Percentiles rank a stretch among this genome's conserved stretches.
Conservation (phyloP, 2,329 filamentous ascomycete species). For the Thermothelomyces thermophilus region DNA sequence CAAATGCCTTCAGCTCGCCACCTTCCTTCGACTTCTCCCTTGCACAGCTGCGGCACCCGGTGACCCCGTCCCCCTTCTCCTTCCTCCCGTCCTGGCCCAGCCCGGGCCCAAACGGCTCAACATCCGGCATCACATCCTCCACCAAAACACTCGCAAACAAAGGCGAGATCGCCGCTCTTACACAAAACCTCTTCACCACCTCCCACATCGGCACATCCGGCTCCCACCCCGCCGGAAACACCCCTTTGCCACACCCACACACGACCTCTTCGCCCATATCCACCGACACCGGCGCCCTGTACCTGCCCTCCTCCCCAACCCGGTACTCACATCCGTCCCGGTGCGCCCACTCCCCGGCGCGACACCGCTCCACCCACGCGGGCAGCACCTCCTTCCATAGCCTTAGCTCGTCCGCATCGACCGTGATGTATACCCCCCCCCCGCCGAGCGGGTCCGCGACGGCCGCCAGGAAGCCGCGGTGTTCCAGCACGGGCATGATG, state of each 20-base stretch:
- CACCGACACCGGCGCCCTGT: neutral
- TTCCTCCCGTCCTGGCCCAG: neutral
- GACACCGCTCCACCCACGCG: neutral
- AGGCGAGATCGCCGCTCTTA: slow-evolving; percentile 5
- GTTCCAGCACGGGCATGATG: neutral
- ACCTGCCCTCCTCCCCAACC: neutral
- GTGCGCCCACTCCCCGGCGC: neutral
- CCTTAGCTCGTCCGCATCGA: neutral
- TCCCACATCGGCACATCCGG: slow-evolving; percentile 6
- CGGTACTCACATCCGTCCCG: neutral
- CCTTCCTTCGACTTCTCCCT: slow-evolving; percentile 16
- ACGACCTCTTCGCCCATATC: neutral
- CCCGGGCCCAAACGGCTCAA: neutral
- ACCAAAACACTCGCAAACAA: slow-evolving; percentile 7
- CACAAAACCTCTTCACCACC: neutral
- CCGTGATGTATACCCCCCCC: neutral
- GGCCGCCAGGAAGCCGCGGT: neutral
- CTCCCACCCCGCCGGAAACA: neutral
- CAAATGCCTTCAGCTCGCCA: neutral
- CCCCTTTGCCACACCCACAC: slow-evolving; percentile 5
- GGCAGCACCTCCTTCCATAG: neutral
- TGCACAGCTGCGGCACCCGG: neutral
- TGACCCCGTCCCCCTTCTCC: neutral
- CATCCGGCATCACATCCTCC: neutral
- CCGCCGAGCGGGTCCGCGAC: neutral